Base-by-base conservation (phyloP, 2,329 filamentous ascomycete genomes). In the Elsinoe ampelina region DNA sequence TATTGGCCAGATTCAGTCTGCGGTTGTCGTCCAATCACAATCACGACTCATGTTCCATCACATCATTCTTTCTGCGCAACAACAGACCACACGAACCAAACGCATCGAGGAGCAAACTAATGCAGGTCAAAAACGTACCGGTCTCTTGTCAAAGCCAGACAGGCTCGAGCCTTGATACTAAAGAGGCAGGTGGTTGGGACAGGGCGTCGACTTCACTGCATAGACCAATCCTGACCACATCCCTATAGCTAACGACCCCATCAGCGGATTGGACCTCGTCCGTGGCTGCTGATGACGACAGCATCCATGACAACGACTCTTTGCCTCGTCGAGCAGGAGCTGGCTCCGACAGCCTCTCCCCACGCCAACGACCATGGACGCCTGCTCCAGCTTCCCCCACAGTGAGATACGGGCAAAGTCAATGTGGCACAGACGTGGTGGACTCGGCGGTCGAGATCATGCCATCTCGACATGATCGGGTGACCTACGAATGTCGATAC, bases 81-180 rank as follows among this genome's bases (percentile, higher is more conserved):
- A 20, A 7, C 15, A 36, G 17, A 34, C 32, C 48, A 2, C 15
- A 22, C 19, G 35, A 30, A 35, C 26, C 30, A 39, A 13, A 13
- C 32, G 35, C 34, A 32, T 19, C 35, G 10, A 35, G 17, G 26
- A 52, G 34, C 48, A 39, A 26, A 30, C 48, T 52, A 52, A 52
- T 52, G 48, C 48, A 52, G 48, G 48, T 39, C 48, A 20, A 52
- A 52, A 26, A n/a, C 47, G 26, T 51, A 19, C 15, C 47, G 47
- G 17, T 22, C 26, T 17, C n/a, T 15, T 4, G 15, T 51, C 30
- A 19, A 51, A 19, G 20, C 20, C 26, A 34, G 45, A n/a, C 45
- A 11, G 2, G 10, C 45, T 34, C 8, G 20, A n/a, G 15, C 17
- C 26, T 35, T 50, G 15, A 20, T 12, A 50, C 45, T 13, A 35